Evolutionary conservation across 345 rosid species (phyloP), one percentile per base, ranked within the genome.

Genomic region (Salix viminalis): DNA sequence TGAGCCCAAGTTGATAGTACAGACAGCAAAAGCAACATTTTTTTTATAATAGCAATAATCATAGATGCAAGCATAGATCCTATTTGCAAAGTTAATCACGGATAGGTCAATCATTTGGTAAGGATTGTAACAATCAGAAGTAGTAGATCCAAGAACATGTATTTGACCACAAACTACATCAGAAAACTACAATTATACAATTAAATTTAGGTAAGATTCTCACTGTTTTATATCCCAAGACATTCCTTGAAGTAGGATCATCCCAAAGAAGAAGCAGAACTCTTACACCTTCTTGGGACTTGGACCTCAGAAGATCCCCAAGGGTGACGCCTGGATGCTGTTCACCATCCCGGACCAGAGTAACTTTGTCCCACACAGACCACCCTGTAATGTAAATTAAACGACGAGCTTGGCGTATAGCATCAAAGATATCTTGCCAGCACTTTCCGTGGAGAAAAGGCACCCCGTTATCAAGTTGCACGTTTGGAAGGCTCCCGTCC

Each of bases 221-320:
- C 84, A 92, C 98, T 19, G 89, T 91, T 85, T 77, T 86, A 68
- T 89, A 93, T 66, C 99, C 99, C 85, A 95, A 87, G 65, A 95
- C 90, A 82, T 82, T 89, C 87, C 92, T 86, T 15, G 99, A 95
- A 83, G 99, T 95, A 68, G 99, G 99, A 64, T 94, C 98, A 79
- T 93, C 99, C 99, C 99, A 95, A 75, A 95, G 71, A 83, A 93
- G 93, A 73, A 95, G 98, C 84, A 95, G 88, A 76, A 95, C 98
- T 80, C 99, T 87, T 13, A 95, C 99, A 66, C 99, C 99, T 88
- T 95, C 98, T 79, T 72, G 94, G 75, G 99, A 95, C 87, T 95
- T 95, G 50, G 90, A 76, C 81, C 89, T 88, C 62, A 95, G 83
- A 85, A 95, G 87, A 65, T 95, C 96, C 77, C 99, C 99, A 65